Base-by-base conservation (phyloP, 192 early-diverging fungal genomes). In the Coemansia sp. region DNA sequence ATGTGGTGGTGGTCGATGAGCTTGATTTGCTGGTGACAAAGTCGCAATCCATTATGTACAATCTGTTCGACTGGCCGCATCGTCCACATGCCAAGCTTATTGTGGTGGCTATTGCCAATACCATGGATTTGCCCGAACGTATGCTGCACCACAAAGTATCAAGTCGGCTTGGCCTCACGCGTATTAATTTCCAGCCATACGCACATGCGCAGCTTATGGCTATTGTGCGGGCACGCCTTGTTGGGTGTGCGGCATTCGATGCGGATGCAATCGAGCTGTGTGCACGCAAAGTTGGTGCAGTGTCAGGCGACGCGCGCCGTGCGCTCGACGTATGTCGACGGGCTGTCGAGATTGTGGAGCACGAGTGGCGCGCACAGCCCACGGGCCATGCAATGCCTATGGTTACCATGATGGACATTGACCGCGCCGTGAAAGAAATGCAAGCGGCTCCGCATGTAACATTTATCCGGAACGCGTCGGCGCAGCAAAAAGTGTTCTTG, bases 51-150 rank as follows among this genome's bases (percentile, higher is more conserved):
- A 91, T 99, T 48, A 91, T 99, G 84, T 98, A 97, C 79, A 99
- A 98, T 71, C 94, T 99, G 65, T 97, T 99, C 62, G 93, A 98
- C 51, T 99, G 96, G 96, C 94, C 97, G 15, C 91, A 88, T 48
- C 85, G 91, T 22, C 78, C 86, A 8, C 79, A 91, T 64, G 93
- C 94, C 12, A 83, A 88, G 61, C 73, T 99, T 12, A 91, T 97
- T 64, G 91, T 99, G 2, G 80, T 99, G 47, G 96, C 96, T 0
- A 90, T 99, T 57, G 96, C 97, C 37, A 99, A 99, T 72, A 97
- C 95, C 0, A 99, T 99, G 94, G 95, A 98, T 66, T 73, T 99
- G 17, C 96, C 96, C 0, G 96, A 98, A 65, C 86, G 95, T 53
- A 86, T 96, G 82, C 82, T 96, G 21, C 83, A 85, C 5, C 93